Base-by-base conservation (phyloP, 2,329 filamentous ascomycete genomes). In the Kalaharituber pfeilii region DNA sequence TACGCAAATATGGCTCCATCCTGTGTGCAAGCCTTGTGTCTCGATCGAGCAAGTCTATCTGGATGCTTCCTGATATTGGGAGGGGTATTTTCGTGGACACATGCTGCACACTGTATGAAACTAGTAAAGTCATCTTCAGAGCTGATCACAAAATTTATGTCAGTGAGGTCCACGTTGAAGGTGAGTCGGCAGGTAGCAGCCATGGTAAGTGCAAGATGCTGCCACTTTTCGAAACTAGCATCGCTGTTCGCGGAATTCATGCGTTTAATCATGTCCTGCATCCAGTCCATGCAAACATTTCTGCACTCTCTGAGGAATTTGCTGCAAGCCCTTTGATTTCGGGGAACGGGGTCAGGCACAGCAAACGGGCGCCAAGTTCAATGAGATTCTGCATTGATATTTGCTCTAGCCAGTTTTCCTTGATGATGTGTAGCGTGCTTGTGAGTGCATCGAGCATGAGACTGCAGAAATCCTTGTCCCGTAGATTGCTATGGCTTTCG, bases 81-180 rank as follows among this genome's bases (percentile, higher is more conserved):
- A n/a, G n/a, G n/a, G n/a, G n/a, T n/a, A n/a, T n/a, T n/a, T n/a
- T n/a, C n/a, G n/a, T n/a, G n/a, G 6, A 53, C 33, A 9, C 59
- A 30, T 27, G 71, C 69, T 8, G 62, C 65, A 50, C 67, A 69
- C 55, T 70, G 65, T 0, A 71, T 59, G 18, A 70, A 65, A 7
- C 66, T 59, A 0, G 68, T 65, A 2, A 69, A 57, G 49, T 67
- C 62, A 1, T 60, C 33, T 1, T 58, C 11, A 0, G 54, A 55
- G 0, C 50, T 28, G 0, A 75, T 57, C 1, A 70, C 53, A 0
- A 5, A 13, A 0, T 57, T 24, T 1, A 72, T 54, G 24, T 66
- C 56, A 0, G 56, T 5, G 8, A 30, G 13, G n/a, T 57, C 57
- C 18, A 63, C 57, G 29, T 69, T 66, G 45, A 59, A 63, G 6